phyloP scores from a whole-genome alignment of 768 basidiomycete species.

The Lentinula lateritia region DNA sequence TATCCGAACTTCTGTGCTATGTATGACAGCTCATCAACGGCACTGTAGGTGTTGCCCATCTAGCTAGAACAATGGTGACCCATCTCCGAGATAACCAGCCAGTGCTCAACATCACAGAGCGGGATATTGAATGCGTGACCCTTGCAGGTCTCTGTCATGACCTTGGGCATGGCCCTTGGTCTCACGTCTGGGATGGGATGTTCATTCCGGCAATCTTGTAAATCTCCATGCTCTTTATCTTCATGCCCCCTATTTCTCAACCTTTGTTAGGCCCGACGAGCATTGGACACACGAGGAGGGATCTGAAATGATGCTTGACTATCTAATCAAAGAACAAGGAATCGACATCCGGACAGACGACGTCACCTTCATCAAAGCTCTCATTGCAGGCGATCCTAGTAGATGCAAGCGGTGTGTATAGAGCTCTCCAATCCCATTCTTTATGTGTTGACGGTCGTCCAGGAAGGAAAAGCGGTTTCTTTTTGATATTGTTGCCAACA shows the following conservation, averaged over 20 bases:
- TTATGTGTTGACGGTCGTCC: conserved; percentile 5
- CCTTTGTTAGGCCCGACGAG: conserved; percentile 33
- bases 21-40: background rate
- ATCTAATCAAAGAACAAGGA: conserved; percentile 51
- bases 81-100: conserved; percentile 56
- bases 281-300: conserved; percentile 75
- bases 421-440: background rate
- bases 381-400: conserved; percentile 59
- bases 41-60: conserved; percentile 64
- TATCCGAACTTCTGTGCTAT: conserved; percentile 1
- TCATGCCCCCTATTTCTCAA: background rate
- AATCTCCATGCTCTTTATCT: conserved; percentile 11
- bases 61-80: conserved; percentile 59
- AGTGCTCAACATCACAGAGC: conserved; percentile 56
- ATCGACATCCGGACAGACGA: conserved; percentile 46
- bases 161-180: conserved; percentile 79
- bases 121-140: conserved; percentile 73
- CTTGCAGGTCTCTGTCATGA: conserved; percentile 82
- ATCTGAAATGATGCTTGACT: conserved; percentile 80
- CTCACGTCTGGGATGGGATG: conserved; percentile 73
- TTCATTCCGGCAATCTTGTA: conserved; percentile 70
- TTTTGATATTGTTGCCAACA: conserved; percentile 84
- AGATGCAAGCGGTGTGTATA: conserved; percentile 45
- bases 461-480: conserved; percentile 62
- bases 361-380: conserved; percentile 62